Base-by-base conservation (phyloP, 768 basidiomycete species). In the Pholiota microspora region DNA sequence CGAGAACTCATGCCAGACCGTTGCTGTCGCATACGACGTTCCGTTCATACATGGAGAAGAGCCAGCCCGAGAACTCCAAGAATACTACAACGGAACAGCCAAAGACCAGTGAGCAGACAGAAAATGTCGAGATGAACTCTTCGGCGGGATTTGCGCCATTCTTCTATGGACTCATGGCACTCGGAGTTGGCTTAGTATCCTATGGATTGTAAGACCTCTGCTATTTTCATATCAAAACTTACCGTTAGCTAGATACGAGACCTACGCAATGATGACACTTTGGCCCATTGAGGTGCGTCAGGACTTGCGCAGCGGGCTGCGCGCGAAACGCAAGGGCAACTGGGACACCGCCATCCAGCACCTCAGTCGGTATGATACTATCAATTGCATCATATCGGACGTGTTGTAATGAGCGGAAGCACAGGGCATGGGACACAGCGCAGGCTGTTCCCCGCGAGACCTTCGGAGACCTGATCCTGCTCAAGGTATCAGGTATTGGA, bases 401-500 rank as follows among this genome's bases (percentile, higher is more conserved):
- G 29, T 12, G 6, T 12, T 6, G 7, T 31, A 31, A 31, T 12
- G 29, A 31, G n/a, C n/a, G n/a, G n/a, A 6, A 31, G 12, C 29
- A 6, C 42, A 70, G 68, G 35, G 85, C 86, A 31, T 84, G 79
- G 71, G 71, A 82, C 25, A 80, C 75, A 1, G 77, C 84, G 0
- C 72, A 77, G 53, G 58, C 65, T 0, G 73, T 86, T 4, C 77
- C 74, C 4, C 53, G 71, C 18, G 67, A 72, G 5, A 54, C 58
- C 15, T 73, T 78, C 55, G 68, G 67, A 9, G 54, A 74, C 2
- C 72, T 80, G 16, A 83, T 86, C 0, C 77, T 84, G 52, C 76
- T 89, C 53, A 90, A 89, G 65, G 71, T 81, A 0, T 82, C 86
- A 0, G 88, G 88, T 2, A 80, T 90, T 10, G 87, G 81, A 1